Evolutionary conservation across 1,139 yeast genomes (phyloP), one percentile per base, ranked within the genome.

Genomic region (Meyerozyma guilliermondii): DNA sequence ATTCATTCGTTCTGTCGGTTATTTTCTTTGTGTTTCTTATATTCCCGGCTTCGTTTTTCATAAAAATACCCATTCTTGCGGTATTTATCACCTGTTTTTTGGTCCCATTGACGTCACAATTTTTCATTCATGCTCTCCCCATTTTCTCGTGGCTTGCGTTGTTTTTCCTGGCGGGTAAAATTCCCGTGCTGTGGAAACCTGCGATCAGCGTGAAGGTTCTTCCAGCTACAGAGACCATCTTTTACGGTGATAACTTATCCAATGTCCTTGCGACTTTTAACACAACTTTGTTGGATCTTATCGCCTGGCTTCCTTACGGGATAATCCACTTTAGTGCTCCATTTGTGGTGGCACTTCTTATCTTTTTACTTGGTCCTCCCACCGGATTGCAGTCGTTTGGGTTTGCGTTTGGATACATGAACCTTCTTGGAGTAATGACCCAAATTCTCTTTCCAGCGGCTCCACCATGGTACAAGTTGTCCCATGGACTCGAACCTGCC

Each of bases 251-350:
- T 56, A 88, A 92, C 62, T 74, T 94, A 56, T 83, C 94, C 43
- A 88, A 86, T 55, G 83, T 92, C 30, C 74, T 92, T 55, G 95
- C 98, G 2, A 78, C 94, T 3, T 70, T 81, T 16, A 83, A 87
- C 27, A 78, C 75, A 49, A 62, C 85, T 3, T 56, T 81, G 6
- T 71, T 89, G 44, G 99, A 92, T 60, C 70, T 92, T 22, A 58
- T 88, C 40, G 97, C 98, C 7, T 92, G 98, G 98, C 65, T 94
- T 43, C 99, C 99, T 3, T 92, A 92, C 61, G 98, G 98, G 5
- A 62, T 92, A 22, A 74, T 87, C 50, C 99, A 92, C 66, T 94
- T 88, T 58, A 80, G 86, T 29, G 80, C 89, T 20, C 98, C 99
- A 5, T 88, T 91, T 60, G 78, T 92, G 9, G 88, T 88, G 41